Base-by-base conservation (phyloP, 352 stramenopile species). In the Phytophthora multivora region DNA sequence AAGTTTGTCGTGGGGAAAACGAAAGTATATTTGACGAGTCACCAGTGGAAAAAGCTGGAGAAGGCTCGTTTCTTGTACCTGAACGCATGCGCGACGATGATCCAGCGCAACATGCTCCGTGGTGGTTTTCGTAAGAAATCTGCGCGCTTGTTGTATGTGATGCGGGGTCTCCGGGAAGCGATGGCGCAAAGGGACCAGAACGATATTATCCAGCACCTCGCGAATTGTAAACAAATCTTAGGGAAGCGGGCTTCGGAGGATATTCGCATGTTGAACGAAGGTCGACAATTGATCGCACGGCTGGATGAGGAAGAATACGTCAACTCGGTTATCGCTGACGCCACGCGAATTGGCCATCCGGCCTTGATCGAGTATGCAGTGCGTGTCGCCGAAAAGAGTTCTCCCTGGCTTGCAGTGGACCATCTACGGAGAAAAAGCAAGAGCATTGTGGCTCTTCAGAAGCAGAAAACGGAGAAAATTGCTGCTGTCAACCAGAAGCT, bases 1-100 rank as follows among this genome's bases (percentile, higher is more conserved):
- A 90, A 83, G 15, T 90, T 88, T 54, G 81, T 90, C 3, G 79
- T 93, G 7, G 84, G 81, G 15, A 86, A 83, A 36, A 76, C 74
- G 4, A 89, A 86, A 47, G 77, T 95, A 36, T 93, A 88, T 58
- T 56, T 92, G 25, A 92, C 84, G 3, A 90, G 83, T 21, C 79
- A 89, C 39, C 86, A 95, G 69, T 90, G 78, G 66, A 90, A 91
- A 52, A 88, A 89, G 42, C 67, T 95, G 7, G 83, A 95, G 57
- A 86, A 91, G 46, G 83, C 80, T 9, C 80, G 86, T 8, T 89
- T 80, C 12, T 67, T 91, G 60, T 93, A 89, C 53, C 55, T 95
- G 18, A 95, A 91, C 30, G 86, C 83, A 10, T 89, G 81, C 30
- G 83, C 86, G 5, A 91, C 80, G 4, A 91, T 95, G 81, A 91